These are phyloP conservation scores for Raddia distichophylla DNA, from an alignment of 176 grass and related monocot species.

Conservation along the genomic window DNA sequence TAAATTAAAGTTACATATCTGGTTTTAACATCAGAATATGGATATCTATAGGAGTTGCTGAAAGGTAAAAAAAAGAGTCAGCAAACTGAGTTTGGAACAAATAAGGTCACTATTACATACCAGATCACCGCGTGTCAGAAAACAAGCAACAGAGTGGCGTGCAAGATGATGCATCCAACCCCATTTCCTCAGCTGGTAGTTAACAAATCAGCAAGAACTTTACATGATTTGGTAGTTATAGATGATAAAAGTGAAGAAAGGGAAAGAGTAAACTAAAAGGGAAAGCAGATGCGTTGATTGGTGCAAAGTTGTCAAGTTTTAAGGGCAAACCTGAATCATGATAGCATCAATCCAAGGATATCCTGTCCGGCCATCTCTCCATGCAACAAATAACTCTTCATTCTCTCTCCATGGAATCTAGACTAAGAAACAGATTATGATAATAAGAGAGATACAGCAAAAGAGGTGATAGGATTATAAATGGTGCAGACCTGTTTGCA, in stretches of 20 bases:
- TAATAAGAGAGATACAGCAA: not conserved
- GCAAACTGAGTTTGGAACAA: not conserved
- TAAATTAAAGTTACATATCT: not conserved
- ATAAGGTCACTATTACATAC: slow-evolving; percentile 40
- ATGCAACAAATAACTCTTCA: slow-evolving; percentile 72
- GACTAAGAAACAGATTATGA: not conserved
- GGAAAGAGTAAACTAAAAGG: not conserved
- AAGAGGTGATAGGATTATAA: not conserved
- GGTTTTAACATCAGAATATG: slow-evolving; percentile 5
- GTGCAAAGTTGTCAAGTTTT: not conserved
- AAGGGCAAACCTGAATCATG: slow-evolving; percentile 79
- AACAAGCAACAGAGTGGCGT: slow-evolving; percentile 96
- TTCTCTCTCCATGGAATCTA: slow-evolving; percentile 86
- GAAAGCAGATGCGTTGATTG: not conserved
- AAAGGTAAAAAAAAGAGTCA: not conserved
- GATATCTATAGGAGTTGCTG: not conserved
- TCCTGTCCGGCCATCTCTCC: slow-evolving; percentile 82
- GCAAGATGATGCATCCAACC: slow-evolving; percentile 99
- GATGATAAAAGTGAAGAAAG: slow-evolving; percentile 5
- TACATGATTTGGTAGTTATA: slow-evolving; percentile 13
- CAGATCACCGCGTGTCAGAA: slow-evolving; percentile 85
- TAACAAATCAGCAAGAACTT: slow-evolving; percentile 2
- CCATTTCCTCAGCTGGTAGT: slow-evolving; percentile 72
- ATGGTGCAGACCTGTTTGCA: slow-evolving; percentile 66
- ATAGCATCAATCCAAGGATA: slow-evolving; percentile 99